Evolutionary conservation across 352 stramenopile genomes (phyloP).

Genomic region (Bremia lactucae): DNA sequence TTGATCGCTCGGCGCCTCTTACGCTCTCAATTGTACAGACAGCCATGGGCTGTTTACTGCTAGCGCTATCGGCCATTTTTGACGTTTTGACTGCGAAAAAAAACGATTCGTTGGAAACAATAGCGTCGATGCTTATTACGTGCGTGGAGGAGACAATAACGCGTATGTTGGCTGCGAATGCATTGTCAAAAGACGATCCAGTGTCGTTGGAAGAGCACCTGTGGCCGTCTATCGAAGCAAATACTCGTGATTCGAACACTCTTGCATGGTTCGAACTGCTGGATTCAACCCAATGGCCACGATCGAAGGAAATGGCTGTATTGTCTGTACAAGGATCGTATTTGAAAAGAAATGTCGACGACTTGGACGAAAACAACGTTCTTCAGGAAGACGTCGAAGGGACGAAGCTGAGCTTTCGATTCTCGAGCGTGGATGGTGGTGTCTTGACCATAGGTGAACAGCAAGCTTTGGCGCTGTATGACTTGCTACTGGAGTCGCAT

Average conservation of each 20-base stretch:
- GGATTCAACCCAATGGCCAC: slow-evolving; percentile 60
- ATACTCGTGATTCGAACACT: slow-evolving; percentile 22
- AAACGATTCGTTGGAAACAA: slow-evolving; percentile 40
- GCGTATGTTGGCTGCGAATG: slow-evolving; percentile 37
- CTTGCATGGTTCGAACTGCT: slow-evolving; percentile 64
- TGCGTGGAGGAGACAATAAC: slow-evolving; percentile 42
- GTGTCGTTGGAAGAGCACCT: slow-evolving; percentile 30
- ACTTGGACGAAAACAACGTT: slow-evolving; percentile 16
- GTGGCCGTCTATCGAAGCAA: slow-evolving; percentile 59
- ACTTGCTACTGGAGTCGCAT: slow-evolving; percentile 48
- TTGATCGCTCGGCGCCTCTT: slow-evolving; percentile 17
- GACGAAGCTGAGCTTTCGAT: slow-evolving; percentile 50
- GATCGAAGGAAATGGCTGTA: slow-evolving; percentile 29
- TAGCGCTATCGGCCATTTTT: slow-evolving; percentile 52
- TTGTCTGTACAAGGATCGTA: slow-evolving; percentile 13
- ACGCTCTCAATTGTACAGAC: slow-evolving; percentile 28
- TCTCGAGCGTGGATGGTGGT: slow-evolving; percentile 56
- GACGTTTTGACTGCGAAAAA: slow-evolving; percentile 45
- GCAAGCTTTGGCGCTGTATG: slow-evolving; percentile 50
- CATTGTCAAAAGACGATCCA: slow-evolving; percentile 22
- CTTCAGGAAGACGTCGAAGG: slow-evolving; percentile 9
- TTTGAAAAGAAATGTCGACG: slow-evolving; percentile 11
- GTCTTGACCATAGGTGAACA: slow-evolving; percentile 43
- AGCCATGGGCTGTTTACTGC: slow-evolving; percentile 40
- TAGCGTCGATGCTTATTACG: slow-evolving; percentile 41